Evolutionary conservation across 1,139 yeast genomes (phyloP), one percentile per base, ranked within the genome.

Genomic region (Saccharomyces pastorianus): DNA sequence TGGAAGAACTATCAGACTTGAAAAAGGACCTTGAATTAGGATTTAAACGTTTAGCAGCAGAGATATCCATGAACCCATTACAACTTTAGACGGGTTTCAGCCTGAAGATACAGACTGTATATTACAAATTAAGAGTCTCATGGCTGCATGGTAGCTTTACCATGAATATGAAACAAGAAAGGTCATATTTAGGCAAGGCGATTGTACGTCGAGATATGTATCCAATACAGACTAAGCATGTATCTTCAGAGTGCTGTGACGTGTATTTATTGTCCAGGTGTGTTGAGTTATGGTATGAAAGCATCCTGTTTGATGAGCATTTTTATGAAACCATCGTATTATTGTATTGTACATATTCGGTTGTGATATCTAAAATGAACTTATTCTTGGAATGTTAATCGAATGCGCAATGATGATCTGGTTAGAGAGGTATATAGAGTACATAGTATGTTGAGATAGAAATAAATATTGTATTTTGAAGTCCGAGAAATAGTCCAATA

Each of bases 1-100:
- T 53, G 46, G 57, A 55, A 46, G 57, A 53, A 25, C 2, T 47
- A n/a, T 47, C 49, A 7, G 57, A 55, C 17, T 27, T 51, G 26
- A 29, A 51, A 14, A 48, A 38, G 6, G 56, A 54, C 41, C 38
- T 54, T 2, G 29, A 42, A n/a, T 32, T 31, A 17, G 56, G 55
- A 6, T 51, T 54, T 34, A 27, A 52, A 6, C 55, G 53, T 54
- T 28, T 54, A 41, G 38, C 38, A 13, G 8, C n/a, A 5, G 38
- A 32, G 20, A 4, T 32, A 32, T 32, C 29, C 14, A 11, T 47
- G 29, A 17, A 23, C 31, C 49, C 49, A 8, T 47, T 47, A 17
- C 49, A 28, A 47, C 20, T 47, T 17, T 32, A 20, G 2, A 31
- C 34, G 2, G 34, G 3, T 31, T 31, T 31, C 34, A 6, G n/a